Percentiles rank a stretch among this genome's conserved stretches.
Evolutionary conservation across 208 protist species (phyloP).

Genomic region (Leptomonas pyrrhocoris): DNA sequence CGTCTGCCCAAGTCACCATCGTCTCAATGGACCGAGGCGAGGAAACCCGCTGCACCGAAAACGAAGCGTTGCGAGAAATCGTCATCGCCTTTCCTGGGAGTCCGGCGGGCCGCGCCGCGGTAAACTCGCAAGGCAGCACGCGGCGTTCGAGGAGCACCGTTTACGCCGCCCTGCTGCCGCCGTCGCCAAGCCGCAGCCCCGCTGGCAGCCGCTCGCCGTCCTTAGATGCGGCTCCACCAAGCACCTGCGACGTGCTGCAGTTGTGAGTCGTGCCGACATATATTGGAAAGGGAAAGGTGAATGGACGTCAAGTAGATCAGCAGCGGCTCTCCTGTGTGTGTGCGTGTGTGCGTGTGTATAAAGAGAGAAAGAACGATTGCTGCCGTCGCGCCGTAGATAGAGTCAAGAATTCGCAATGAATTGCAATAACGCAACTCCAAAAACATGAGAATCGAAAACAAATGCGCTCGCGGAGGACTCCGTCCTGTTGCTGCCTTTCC

Average conservation of each 20-base stretch:
- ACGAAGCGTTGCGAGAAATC: slow-evolving; percentile 1
- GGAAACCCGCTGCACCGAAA: not conserved
- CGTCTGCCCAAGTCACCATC: too few relatives aligned
- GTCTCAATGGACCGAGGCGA: not conserved
- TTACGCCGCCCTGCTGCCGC: slow-evolving; percentile 16
- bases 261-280: not conserved
- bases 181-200: slow-evolving; percentile 9
- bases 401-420: too few relatives aligned
- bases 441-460: not conserved
- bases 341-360: too few relatives aligned
- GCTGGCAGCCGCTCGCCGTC: slow-evolving; percentile 7
- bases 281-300: not conserved
- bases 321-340: too few relatives aligned
- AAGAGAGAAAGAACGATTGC: too few relatives aligned
- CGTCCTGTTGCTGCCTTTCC: too few relatives aligned
- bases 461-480: too few relatives aligned
- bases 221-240: not conserved
- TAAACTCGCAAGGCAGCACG: slow-evolving; percentile 5
- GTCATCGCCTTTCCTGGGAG: slow-evolving; percentile 3
- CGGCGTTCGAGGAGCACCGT: slow-evolving; percentile 12
- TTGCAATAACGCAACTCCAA: not conserved
- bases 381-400: too few relatives aligned
- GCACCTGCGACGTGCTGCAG: slow-evolving; percentile 1
- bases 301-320: too few relatives aligned
- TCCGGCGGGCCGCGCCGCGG: not conserved